phyloP scores from a whole-genome alignment of 2,329 filamentous ascomycete species.

The Fusarium coicis region DNA sequence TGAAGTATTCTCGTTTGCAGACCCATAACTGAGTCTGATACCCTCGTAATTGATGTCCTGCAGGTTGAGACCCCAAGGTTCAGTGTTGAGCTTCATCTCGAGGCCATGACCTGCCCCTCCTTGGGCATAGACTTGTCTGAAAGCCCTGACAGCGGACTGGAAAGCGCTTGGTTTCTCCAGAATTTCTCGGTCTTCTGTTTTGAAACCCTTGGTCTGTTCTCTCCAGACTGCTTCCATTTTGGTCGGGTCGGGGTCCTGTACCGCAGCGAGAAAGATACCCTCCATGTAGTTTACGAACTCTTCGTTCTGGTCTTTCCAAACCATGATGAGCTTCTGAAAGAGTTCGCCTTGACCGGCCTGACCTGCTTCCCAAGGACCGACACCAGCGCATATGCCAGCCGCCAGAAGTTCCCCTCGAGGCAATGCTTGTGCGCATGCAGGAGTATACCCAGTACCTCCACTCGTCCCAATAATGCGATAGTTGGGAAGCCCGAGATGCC shows the following conservation, averaged over 20 bases:
- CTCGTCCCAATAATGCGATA: neutral
- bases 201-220: neutral
- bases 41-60: neutral
- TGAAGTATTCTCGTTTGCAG: neutral
- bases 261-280: neutral
- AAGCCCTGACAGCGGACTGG: neutral
- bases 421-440: neutral
- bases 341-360: neutral
- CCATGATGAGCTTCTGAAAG: neutral
- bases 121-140: neutral
- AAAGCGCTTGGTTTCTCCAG: neutral
- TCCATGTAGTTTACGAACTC: neutral
- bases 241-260: neutral
- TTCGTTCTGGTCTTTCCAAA: neutral
- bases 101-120: neutral
- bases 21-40: neutral
- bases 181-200: neutral
- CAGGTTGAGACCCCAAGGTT: neutral
- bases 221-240: neutral
- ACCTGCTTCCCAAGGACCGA: neutral
- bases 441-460: neutral
- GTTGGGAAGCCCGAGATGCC: fast-evolving
- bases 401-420: neutral
- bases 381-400: neutral
- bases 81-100: neutral